Percentiles rank a stretch among this genome's conserved stretches.
Conservation (phyloP, 768 basidiomycete genomes). For the Mycena metata region DNA sequence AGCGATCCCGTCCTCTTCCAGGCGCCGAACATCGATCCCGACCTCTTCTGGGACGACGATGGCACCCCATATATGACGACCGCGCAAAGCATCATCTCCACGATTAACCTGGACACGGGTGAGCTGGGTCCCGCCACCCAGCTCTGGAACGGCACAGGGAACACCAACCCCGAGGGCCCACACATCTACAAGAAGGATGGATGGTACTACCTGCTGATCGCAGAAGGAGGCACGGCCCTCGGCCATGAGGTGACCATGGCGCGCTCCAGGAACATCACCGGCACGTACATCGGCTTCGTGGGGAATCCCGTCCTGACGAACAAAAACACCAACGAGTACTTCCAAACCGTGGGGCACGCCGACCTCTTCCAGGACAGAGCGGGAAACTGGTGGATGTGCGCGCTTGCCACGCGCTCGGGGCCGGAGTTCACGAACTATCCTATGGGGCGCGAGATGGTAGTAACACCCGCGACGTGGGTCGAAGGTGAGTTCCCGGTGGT, state of each 20-base stretch:
- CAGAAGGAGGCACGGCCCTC: conserved; percentile 43
- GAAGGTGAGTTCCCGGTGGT: conserved; percentile 34
- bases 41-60: conserved; percentile 37
- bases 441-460: conserved; percentile 48
- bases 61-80: conserved; percentile 39
- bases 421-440: conserved; percentile 39
- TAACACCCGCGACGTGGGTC: conserved; percentile 45
- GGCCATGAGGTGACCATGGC: conserved; percentile 41
- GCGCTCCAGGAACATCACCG: conserved; percentile 40
- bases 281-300: conserved; percentile 41
- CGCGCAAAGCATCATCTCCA: conserved; percentile 42
- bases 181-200: conserved; percentile 37
- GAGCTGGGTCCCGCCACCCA: conserved; percentile 26
- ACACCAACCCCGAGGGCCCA: conserved; percentile 31
- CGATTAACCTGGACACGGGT: conserved; percentile 36
- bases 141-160: conserved; percentile 28
- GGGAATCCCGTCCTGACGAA: conserved; percentile 35
- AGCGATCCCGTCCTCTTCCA: conserved; percentile 29
- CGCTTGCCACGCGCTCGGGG: conserved; percentile 38
- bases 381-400: conserved; percentile 48
- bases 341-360: conserved; percentile 50
- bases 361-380: conserved; percentile 46
- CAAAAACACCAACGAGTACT: conserved; percentile 40
- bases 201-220: conserved; percentile 49
- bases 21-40: conserved; percentile 29